Evolutionary conservation across 2,329 filamentous ascomycete species (phyloP).

Genomic region (Dendrostoma leiphaemia): DNA sequence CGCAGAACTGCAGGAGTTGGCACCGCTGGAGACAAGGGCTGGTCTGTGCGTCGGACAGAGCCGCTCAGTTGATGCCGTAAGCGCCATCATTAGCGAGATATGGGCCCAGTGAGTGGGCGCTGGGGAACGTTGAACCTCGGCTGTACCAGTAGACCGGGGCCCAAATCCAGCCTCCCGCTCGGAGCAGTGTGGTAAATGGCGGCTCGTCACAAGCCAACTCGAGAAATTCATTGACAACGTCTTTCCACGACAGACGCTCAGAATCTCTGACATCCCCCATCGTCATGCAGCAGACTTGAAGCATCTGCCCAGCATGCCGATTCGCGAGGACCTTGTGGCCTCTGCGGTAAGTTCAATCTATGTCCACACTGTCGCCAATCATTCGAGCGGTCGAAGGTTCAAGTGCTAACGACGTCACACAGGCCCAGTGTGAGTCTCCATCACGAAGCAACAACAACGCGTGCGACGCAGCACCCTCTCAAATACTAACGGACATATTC

Average conservation of each 20-base stretch:
- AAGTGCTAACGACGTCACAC: conserved; percentile 16
- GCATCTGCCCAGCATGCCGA: conserved; percentile 57
- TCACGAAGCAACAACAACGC: not conserved
- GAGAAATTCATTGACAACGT: conserved; percentile 4
- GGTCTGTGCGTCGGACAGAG: not conserved
- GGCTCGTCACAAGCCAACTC: conserved; percentile 6
- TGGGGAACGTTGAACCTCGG: not conserved
- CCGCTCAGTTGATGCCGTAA: not conserved
- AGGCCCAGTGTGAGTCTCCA: conserved; percentile 42
- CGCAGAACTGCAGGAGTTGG: no score
- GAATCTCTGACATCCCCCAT: conserved; percentile 3
- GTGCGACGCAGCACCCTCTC: not conserved
- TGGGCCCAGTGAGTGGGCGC: not conserved
- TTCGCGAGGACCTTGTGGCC: conserved; percentile 88
- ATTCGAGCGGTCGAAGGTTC: not conserved
- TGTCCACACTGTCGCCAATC: no score
- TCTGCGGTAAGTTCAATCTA: conserved; percentile 64
- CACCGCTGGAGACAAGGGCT: not conserved
- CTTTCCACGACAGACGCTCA: not conserved
- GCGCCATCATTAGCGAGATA: no score
- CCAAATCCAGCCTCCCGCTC: not conserved
- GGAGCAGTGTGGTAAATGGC: not conserved
- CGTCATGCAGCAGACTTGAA: conserved; percentile 12
- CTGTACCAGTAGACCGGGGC: no score
- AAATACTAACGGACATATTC: not conserved